Conservation (phyloP, 2,329 filamentous ascomycete genomes). For the Xylariaceae sp. region DNA sequence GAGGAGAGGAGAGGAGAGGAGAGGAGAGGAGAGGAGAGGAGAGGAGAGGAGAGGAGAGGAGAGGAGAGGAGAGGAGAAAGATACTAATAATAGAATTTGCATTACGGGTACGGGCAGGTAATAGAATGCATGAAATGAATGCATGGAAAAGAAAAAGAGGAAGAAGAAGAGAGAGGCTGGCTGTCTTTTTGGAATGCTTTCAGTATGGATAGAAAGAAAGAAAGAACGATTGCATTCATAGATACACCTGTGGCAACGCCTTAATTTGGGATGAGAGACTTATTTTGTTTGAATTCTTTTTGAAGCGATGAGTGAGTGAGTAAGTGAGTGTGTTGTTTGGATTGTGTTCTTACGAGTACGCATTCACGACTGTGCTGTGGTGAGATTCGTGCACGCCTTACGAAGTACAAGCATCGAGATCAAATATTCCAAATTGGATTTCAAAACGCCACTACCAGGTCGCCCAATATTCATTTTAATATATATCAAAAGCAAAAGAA, state of each 20-base stretch:
- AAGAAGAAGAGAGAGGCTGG: background rate
- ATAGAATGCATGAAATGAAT: background rate
- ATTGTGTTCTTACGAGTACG: no score
- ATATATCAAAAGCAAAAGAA: background rate
- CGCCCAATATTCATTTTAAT: no score
- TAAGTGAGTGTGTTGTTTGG: no score
- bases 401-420: no score
- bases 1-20: no score
- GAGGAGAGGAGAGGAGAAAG: no score
- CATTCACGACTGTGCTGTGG: no score
- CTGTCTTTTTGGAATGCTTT: background rate
- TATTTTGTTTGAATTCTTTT: background rate
- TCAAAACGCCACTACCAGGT: no score
- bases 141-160: background rate
- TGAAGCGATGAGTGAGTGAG: background rate
- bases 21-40: no score
- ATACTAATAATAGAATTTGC: background rate
- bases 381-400: no score
- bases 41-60: no score
- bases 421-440: no score
- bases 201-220: background rate
- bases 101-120: background rate
- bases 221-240: background rate
- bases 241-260: constrained; percentile 8
- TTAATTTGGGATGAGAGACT: background rate